Base-by-base conservation (phyloP, 306 rosid species). In the Quercus alba region DNA sequence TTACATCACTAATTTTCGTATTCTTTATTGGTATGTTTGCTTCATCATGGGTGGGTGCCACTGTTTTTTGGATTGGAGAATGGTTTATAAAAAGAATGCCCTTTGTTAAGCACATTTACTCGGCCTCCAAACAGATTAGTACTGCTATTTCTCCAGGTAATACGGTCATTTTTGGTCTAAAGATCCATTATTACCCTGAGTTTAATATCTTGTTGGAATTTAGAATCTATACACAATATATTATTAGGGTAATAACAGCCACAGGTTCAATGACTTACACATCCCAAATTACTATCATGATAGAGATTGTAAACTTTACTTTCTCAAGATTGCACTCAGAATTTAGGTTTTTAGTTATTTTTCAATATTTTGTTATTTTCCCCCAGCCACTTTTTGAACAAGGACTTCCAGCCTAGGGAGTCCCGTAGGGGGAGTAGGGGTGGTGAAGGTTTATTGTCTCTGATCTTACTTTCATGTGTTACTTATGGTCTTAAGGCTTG, bases 21-120 rank as follows among this genome's bases (percentile, higher is more conserved):
- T 74, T 82, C 73, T 80, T 82, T 46, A 52, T 87, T 1, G 90
- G 88, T 75, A 62, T 87, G 64, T 87, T 87, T 82, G 90, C 90
- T 68, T 87, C 90, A 13, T 87, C 90, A 26, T 87, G 90, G 90
- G 78, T 82, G 88, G 90, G 90, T 74, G 86, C 86, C 66, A 84
- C 90, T 31, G 83, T 87, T 71, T 87, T 87, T 30, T 84, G 85
- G 81, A 75, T 82, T 25, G 88, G 88, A 28, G 90, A 87, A 72
- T 87, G 88, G 88, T 87, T 87, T 78, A 87, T 87, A 26, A 84
- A 85, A 82, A 77, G 80, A 78, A 77, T 87, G 90, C 90, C 90
- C 52, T 87, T 87, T 71, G 86, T 87, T 75, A 87, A 80, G 88
- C 88, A 87, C 78, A 84, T 87, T 66, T 87, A 87, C 84, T 87